Conservation (phyloP, 495 filamentous ascomycete genomes). For the Aspergillus steynii region DNA sequence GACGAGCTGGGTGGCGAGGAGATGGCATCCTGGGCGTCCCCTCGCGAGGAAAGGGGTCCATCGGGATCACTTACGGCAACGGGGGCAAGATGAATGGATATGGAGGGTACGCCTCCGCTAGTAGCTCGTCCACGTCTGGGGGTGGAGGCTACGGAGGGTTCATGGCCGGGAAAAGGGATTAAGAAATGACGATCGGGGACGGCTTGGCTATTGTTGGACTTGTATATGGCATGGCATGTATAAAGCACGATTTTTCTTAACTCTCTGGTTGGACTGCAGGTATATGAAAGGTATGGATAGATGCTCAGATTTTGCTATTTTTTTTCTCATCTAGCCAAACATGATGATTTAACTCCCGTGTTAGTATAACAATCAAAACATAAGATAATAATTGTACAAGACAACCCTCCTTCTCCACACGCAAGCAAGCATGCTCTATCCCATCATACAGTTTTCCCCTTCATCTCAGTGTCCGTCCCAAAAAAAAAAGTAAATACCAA, state of each 20-base stretch:
- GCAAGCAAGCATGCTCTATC: neutral
- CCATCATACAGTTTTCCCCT: neutral
- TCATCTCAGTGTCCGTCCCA: neutral
- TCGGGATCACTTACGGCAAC: slow-evolving; percentile 46
- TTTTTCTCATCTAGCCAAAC: neutral
- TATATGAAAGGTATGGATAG: neutral
- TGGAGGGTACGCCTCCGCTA: slow-evolving; percentile 42
- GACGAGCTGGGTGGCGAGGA: slow-evolving; percentile 37
- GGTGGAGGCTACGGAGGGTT: slow-evolving; percentile 46
- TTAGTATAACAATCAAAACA: neutral
- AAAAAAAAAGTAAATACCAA: neutral
- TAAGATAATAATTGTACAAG: neutral
- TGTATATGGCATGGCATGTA: neutral
- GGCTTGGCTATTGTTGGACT: neutral
- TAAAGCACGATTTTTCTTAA: neutral
- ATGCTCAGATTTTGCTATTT: neutral
- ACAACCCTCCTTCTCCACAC: neutral
- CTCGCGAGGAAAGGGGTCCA: slow-evolving; percentile 29
- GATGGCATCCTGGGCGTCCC: slow-evolving; percentile 48
- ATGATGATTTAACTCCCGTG: neutral
- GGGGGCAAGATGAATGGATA: slow-evolving; percentile 51
- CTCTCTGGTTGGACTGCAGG: neutral
- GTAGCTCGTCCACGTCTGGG: slow-evolving; percentile 23
- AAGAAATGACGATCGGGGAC: neutral
- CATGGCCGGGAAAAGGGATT: slow-evolving; percentile 55